Conservation (phyloP, 768 basidiomycete genomes). For the Lyophyllum semitale region DNA sequence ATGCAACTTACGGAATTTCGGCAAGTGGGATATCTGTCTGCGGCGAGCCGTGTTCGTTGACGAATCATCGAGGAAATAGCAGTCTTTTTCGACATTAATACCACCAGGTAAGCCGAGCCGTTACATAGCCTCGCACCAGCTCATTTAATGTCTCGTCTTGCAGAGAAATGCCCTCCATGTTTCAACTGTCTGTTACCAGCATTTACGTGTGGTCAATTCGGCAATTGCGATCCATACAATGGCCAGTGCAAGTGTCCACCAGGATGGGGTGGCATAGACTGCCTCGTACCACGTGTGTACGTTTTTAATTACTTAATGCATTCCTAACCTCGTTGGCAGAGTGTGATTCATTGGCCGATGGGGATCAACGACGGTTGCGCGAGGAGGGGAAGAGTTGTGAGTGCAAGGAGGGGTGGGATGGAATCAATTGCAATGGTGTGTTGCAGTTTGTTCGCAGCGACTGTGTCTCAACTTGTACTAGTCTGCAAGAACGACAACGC, state of each 20-base stretch:
- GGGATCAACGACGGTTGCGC: slow-evolving; percentile 79
- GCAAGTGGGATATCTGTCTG: slow-evolving; percentile 4
- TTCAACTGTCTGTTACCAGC: slow-evolving; percentile 95
- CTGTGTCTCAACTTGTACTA: slow-evolving; percentile 28
- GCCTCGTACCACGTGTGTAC: slow-evolving; percentile 83
- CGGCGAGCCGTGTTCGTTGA: slow-evolving; percentile 1
- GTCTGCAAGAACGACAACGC: slow-evolving; percentile 85
- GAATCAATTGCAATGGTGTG: slow-evolving; percentile 95
- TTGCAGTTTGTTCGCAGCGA: neutral
- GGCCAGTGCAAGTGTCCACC: slow-evolving; percentile 96
- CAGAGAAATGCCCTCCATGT: slow-evolving; percentile 79
- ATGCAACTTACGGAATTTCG: slow-evolving; percentile 18
- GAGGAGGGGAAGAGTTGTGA: slow-evolving; percentile 76
- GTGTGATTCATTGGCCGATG: slow-evolving; percentile 93
- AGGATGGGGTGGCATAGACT: slow-evolving; percentile 98
- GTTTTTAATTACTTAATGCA: neutral
- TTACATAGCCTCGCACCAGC: too few relatives aligned
- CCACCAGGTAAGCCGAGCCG: slow-evolving; percentile 18
- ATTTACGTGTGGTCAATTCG: slow-evolving; percentile 92
- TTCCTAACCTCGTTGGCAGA: slow-evolving; percentile 46
- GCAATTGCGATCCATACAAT: slow-evolving; percentile 86
- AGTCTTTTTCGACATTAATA: slow-evolving; percentile 22
- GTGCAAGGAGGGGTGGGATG: slow-evolving; percentile 94
- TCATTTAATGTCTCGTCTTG: neutral
- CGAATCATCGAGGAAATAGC: neutral